These are phyloP conservation scores for Penicillium sp. DNA, from an alignment of 2,329 filamentous ascomycete species.

Conservation along the genomic window DNA sequence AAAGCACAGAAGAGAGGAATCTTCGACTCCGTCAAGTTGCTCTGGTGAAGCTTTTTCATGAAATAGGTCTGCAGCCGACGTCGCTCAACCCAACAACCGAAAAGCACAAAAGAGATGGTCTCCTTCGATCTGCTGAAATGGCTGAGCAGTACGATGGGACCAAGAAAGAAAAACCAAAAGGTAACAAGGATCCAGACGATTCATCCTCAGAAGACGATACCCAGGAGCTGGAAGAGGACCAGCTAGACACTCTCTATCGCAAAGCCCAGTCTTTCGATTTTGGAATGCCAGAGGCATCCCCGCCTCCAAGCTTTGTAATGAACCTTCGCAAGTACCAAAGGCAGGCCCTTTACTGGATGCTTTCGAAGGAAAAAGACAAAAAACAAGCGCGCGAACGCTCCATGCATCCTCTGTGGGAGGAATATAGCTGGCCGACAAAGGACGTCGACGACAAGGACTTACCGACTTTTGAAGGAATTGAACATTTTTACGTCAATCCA, in stretches of 20 bases:
- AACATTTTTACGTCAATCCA: conserved; percentile 88
- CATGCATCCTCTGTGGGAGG: conserved; percentile 97
- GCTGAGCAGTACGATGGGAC: conserved; percentile 67
- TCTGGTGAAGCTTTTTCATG: conserved; percentile 80
- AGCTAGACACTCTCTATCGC: conserved; percentile 86
- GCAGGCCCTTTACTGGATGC: conserved; percentile 94
- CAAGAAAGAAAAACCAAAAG: conserved; percentile 40
- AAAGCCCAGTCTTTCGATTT: conserved; percentile 98
- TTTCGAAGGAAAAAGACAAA: conserved; percentile 80
- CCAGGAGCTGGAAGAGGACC: conserved; percentile 87
- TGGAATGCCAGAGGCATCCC: conserved; percentile 77
- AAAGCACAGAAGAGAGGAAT: conserved; percentile 77
- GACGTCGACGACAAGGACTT: conserved; percentile 79
- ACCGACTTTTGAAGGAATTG: conserved; percentile 57
- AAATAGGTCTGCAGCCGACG: conserved; percentile 75
- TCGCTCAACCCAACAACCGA: conserved; percentile 67
- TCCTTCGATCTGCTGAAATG: conserved; percentile 81
- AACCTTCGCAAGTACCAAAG: conserved; percentile 86
- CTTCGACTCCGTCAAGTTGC: conserved; percentile 79
- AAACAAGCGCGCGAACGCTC: conserved; percentile 65
- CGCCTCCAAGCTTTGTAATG: conserved; percentile 74
- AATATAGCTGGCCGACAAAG: conserved; percentile 81
- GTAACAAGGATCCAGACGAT: conserved; percentile 35
- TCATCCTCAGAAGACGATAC: conserved; percentile 70
- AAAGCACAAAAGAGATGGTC: conserved; percentile 72